These are phyloP conservation scores for Rugosomyces carneus DNA, from an alignment of 1,284 basidiomycete genomes.

Conservation along the genomic window DNA sequence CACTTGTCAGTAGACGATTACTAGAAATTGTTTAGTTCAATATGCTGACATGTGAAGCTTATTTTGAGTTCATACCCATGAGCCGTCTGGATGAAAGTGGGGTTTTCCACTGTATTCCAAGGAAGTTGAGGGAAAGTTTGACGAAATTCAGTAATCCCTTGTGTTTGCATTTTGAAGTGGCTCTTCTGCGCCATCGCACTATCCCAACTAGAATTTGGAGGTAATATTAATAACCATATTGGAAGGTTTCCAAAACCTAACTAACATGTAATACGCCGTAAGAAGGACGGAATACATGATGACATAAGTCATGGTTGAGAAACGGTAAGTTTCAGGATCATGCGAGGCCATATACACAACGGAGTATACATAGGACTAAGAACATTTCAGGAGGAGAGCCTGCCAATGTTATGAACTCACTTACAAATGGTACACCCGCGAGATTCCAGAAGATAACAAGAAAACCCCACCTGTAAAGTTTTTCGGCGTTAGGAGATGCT, in stretches of 20 bases:
- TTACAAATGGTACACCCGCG: conserved; percentile 83
- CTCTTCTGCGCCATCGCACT: conserved; percentile 97
- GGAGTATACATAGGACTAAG: conserved; percentile 91
- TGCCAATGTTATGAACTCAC: conserved; percentile 22
- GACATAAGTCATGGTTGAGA: conserved; percentile 74
- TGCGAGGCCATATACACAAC: conserved; percentile 98
- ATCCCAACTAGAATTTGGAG: conserved; percentile 63
- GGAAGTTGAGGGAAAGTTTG: conserved; percentile 95
- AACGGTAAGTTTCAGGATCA: conserved; percentile 82
- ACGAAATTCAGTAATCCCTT: conserved; percentile 82
- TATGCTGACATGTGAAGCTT: conserved; percentile 7
- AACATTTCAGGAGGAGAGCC: conserved; percentile 20
- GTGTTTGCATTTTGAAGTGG: conserved; percentile 95
- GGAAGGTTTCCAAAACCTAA: conserved; percentile 9
- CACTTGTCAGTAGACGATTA: conserved; percentile 79
- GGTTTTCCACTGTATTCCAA: conserved; percentile 81
- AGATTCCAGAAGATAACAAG: conserved; percentile 99
- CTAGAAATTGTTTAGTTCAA: conserved; percentile 27
- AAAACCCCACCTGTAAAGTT: conserved; percentile 64
- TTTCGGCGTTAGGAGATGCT: conserved; percentile 7
- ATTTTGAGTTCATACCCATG: conserved; percentile 65
- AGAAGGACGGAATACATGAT: conserved; percentile 72
- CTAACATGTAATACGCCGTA: conserved; percentile 81
- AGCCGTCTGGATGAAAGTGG: conserved; percentile 88
- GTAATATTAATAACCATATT: background rate